phyloP scores from a whole-genome alignment of 1,284 basidiomycete genomes.

The Lignosus rhinocerotis region DNA sequence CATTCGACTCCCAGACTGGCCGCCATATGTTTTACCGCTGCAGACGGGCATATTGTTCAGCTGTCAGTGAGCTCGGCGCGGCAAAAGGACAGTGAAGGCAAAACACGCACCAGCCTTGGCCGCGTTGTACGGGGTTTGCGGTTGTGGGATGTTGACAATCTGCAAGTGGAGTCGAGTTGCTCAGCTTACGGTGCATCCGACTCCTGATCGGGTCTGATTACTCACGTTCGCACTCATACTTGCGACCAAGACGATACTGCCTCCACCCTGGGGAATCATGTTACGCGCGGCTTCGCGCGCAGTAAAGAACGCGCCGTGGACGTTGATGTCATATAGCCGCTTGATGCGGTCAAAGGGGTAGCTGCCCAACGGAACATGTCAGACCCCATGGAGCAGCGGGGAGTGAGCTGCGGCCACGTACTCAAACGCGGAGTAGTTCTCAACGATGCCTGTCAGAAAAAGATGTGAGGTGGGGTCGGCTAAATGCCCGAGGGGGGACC shows the following conservation, averaged over 20 bases:
- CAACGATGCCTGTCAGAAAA: slow-evolving; percentile 72
- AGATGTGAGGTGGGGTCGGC: slow-evolving; percentile 2
- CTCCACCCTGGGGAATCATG: slow-evolving; percentile 77
- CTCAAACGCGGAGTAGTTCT: slow-evolving; percentile 91
- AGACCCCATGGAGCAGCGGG: slow-evolving; percentile 7
- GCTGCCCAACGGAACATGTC: slow-evolving; percentile 35
- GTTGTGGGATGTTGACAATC: slow-evolving; percentile 88
- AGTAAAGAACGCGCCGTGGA: slow-evolving; percentile 91
- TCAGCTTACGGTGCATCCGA: slow-evolving; percentile 15
- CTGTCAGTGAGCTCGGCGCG: slow-evolving; percentile 10
- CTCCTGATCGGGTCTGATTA: slow-evolving; percentile 16
- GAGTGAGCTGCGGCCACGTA: slow-evolving; percentile 37
- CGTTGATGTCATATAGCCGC: slow-evolving; percentile 89
- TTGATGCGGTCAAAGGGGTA: slow-evolving; percentile 85
- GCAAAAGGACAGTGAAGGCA: background rate
- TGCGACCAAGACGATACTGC: slow-evolving; percentile 86
- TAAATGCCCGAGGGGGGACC: background rate
- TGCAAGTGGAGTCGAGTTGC: slow-evolving; percentile 33
- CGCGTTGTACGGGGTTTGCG: slow-evolving; percentile 96
- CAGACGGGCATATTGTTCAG: background rate
- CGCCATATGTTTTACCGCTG: slow-evolving; percentile 88
- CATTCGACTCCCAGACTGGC: slow-evolving; percentile 86
- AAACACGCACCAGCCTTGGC: slow-evolving; percentile 72
- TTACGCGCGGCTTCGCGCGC: slow-evolving; percentile 87
- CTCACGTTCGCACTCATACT: slow-evolving; percentile 89